These are phyloP conservation scores for Kwoniella europaea DNA, from an alignment of 768 basidiomycete species.

Conservation along the genomic window DNA sequence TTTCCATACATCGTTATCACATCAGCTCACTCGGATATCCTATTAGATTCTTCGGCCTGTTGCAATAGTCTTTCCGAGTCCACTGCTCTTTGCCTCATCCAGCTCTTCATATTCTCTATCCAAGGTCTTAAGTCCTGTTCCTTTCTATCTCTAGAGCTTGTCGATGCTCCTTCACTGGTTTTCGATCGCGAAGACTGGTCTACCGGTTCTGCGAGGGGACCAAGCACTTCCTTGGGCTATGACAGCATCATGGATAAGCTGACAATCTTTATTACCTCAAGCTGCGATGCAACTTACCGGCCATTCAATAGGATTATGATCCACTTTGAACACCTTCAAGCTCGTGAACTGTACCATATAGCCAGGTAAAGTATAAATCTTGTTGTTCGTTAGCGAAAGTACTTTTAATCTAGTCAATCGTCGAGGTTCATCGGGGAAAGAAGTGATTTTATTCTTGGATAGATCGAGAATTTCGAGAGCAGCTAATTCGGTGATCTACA, in stretches of 20 bases:
- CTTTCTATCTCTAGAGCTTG: conserved; percentile 29
- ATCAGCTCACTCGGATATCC: conserved; percentile 38
- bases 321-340: conserved; percentile 79
- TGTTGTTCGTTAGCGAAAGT: conserved; percentile 84
- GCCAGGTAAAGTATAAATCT: conserved; percentile 73
- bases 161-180: conserved; percentile 13
- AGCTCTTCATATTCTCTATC: conserved; percentile 72
- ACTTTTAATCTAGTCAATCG: conserved; percentile 80
- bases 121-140: conserved; percentile 70
- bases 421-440: conserved; percentile 78
- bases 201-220: conserved; percentile 36
- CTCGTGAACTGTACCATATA: conserved; percentile 76
- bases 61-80: conserved; percentile 42
- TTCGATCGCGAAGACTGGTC: conserved; percentile 9
- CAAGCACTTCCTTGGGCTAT: conserved; percentile 53
- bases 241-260: too few relatives aligned
- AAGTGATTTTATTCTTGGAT: conserved; percentile 85
- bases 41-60: conserved; percentile 31
- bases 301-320: conserved; percentile 94
- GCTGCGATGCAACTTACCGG: conserved; percentile 60
- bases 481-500: conserved; percentile 78
- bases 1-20: too few relatives aligned
- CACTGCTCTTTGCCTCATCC: conserved; percentile 67
- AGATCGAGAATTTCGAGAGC: conserved; percentile 93
- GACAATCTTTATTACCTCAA: too few relatives aligned